Evolutionary conservation across 345 rosid species (phyloP).

Genomic region (Lumnitzera racemosa): DNA sequence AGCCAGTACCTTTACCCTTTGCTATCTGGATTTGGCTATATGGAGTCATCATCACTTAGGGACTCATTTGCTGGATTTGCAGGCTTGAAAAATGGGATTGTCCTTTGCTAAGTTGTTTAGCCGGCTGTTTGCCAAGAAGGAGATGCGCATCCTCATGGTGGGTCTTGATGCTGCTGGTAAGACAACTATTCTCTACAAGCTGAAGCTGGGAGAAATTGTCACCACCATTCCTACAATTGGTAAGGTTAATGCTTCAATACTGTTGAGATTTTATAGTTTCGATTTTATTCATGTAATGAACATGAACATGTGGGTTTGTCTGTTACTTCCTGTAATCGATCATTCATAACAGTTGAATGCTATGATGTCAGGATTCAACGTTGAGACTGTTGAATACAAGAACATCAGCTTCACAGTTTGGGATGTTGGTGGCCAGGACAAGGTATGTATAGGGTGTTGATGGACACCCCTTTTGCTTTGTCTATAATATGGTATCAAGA

Average conservation of each 20-base stretch:
- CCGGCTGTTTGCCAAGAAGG: constrained; percentile 63
- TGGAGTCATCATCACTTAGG: no score
- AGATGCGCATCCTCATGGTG: constrained; percentile 72
- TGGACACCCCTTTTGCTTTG: neutral
- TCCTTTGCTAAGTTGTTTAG: constrained; percentile 61
- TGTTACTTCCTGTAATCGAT: neutral
- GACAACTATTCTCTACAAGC: constrained; percentile 69
- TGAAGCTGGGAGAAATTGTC: constrained; percentile 68
- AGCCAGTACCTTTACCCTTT: no score
- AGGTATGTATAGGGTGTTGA: constrained; percentile 29
- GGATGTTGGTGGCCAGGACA: constrained; percentile 90
- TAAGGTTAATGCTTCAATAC: constrained; percentile 16
- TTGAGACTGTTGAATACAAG: constrained; percentile 81
- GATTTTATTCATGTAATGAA: neutral
- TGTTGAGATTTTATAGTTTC: neutral
- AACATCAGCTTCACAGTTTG: constrained; percentile 87
- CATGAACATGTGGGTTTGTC: no score
- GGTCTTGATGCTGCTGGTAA: constrained; percentile 87
- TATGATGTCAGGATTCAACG: constrained; percentile 48
- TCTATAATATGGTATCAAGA: no score
- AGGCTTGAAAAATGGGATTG: constrained; percentile 48
- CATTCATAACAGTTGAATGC: neutral
- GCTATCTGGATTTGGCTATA: no score
- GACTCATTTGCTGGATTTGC: neutral
- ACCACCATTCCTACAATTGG: constrained; percentile 75